Base-by-base conservation (phyloP, 2,329 filamentous ascomycete genomes). In the Neocucurbitaria cava region DNA sequence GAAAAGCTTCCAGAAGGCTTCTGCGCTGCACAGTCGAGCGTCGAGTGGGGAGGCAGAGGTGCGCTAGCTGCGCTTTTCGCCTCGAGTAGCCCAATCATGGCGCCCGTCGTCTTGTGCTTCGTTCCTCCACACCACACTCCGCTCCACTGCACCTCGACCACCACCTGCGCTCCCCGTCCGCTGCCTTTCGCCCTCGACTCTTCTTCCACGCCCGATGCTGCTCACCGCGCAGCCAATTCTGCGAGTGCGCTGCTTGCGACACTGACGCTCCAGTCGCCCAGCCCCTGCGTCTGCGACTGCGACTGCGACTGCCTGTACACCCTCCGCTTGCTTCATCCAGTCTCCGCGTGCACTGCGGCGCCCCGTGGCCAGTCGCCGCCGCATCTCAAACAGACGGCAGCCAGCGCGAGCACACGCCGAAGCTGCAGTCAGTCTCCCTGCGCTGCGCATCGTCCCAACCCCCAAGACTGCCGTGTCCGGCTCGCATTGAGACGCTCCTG, bases 171-270 rank as follows among this genome's bases (percentile, higher is more conserved):
- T 9, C 56, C 49, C 35, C 45, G 28, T 41, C 48, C 36, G 39
- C 40, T 11, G 13, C 11, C 17, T 9, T 6, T 35, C 42, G 21
- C 48, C 42, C 50, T 47, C 54, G 31, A 30, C 30, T 36, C 52
- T 15, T 15, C 13, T 10, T 6, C 6, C 50, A 54, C 56, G 62
- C 62, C 66, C 66, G 62, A 71, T 72, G 68, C 69, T 68, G 66
- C 68, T 66, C 66, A 53, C 36, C 53, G 56, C 55, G 60, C 64
- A 55, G 59, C 61, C 57, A 41, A 50, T 52, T 60, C 61, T 68
- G 64, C 64, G 68, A 61, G 69, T 62, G 70, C 65, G 68, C 66
- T 71, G 61, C 58, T 60, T 67, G 68, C 67, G 67, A 70, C 69
- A 65, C 66, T 69, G 69, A 70, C 66, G 62, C 69, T 54, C 53